phyloP scores from a whole-genome alignment of 129 eudicot species.

The Silybum marianum region DNA sequence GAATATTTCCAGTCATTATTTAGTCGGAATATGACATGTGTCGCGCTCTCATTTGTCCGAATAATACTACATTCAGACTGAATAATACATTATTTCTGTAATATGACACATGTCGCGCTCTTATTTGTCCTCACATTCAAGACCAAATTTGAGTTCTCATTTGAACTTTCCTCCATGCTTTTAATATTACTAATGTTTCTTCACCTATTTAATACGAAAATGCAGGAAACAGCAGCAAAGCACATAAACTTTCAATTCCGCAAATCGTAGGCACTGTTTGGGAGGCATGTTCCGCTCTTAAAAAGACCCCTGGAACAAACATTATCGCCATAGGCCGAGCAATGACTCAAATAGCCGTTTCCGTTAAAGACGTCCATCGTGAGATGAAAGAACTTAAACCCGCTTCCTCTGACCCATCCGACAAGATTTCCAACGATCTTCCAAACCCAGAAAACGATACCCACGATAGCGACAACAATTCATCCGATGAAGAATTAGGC shows the following conservation, averaged over 20 bases:
- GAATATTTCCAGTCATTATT: too few species aligned
- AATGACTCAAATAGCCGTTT: conserved; percentile 77
- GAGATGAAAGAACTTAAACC: conserved; percentile 95
- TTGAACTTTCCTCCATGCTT: too few species aligned
- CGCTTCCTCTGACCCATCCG: conserved; percentile 37
- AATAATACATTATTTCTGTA: too few species aligned
- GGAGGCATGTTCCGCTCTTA: conserved; percentile 88
- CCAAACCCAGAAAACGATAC: conserved; percentile 30
- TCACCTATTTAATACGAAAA: not conserved
- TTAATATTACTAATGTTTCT: not conserved
- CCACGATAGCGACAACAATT: conserved; percentile 44
- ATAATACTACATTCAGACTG: too few species aligned
- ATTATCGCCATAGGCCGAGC: conserved; percentile 88
- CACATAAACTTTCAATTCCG: conserved; percentile 60
- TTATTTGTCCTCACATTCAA: too few species aligned
- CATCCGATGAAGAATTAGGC: conserved; percentile 63
- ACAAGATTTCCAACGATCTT: conserved; percentile 33
- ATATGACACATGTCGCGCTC: too few species aligned
- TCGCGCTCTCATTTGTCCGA: too few species aligned
- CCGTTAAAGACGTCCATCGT: conserved; percentile 93
- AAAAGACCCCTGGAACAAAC: conserved; percentile 78
- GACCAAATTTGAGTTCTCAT: too few species aligned
- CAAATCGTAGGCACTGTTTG: conserved; percentile 82
- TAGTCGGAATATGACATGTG: too few species aligned
- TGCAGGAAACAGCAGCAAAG: conserved; percentile 58